Base-by-base conservation (phyloP, 768 basidiomycete genomes). In the Kwoniella newhampshirensis region DNA sequence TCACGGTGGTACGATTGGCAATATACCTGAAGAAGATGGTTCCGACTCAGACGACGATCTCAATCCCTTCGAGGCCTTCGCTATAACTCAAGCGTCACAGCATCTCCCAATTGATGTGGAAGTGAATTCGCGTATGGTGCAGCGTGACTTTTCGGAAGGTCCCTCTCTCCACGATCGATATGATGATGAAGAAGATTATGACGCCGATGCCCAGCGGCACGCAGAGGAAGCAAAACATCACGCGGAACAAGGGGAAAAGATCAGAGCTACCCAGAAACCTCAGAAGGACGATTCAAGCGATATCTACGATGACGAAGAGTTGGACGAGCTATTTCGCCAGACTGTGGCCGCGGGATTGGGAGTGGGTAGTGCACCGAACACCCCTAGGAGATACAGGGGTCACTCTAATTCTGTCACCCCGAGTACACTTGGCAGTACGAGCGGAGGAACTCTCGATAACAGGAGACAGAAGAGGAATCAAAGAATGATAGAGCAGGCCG, bases 171-270 rank as follows among this genome's bases (percentile, higher is more conserved):
- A 6, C 6, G 53, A 43, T 13, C 43, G 35, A 40, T 69, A 69
- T n/a, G 63, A 59, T 6, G 77, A 79, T 40, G 76, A 75, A 3
- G 75, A 77, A 0, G 75, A 76, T 23, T 70, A 74, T 20, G 71
- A 75, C 15, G 74, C 73, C 54, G 44, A 43, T 6, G 54, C 40
- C 13, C 44, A 62, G 37, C 37, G 47, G 13, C 64, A 72, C 41
- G 60, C 62, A 40, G 46, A 61, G 21, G 65, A 67, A 47, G 66
- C 59, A 12, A 53, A 45, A 28, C 68, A 67, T n/a, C 66, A 64
- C 36, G 70, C 64, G 6, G 70, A 64, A n/a, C 63, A 69, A 47
- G 59, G 64, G n/a, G 21, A 42, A 7, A 42, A 57, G 35, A 54
- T 72, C 26, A 57, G 67, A 12, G 67, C 70, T 5, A 72, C 67